Conservation (phyloP, 352 stramenopile species). For the Pythium guiyangense region DNA sequence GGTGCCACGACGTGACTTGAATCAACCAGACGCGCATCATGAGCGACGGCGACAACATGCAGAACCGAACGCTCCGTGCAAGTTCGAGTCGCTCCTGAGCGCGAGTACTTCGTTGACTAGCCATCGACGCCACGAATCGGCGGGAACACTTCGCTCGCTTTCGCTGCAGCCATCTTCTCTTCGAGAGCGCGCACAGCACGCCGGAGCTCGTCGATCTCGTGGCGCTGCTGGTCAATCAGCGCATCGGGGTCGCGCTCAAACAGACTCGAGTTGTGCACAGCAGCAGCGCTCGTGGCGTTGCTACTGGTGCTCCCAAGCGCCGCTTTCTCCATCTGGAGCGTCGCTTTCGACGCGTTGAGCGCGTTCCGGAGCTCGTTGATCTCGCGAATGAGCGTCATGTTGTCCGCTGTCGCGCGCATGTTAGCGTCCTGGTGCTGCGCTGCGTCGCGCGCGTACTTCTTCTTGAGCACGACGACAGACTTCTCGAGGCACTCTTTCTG, state of each 20-base stretch:
- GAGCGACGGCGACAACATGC: too few relatives aligned
- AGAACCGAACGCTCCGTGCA: too few relatives aligned
- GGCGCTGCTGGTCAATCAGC: conserved; percentile 48
- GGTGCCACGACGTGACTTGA: too few relatives aligned
- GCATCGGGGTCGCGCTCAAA: conserved; percentile 40
- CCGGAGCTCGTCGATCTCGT: conserved; percentile 75
- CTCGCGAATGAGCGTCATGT: conserved; percentile 90
- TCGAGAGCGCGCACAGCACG: conserved; percentile 73
- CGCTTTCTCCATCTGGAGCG: conserved; percentile 74
- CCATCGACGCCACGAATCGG: conserved; percentile 47
- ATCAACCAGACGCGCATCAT: too few relatives aligned
- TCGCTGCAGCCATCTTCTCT: conserved; percentile 35
- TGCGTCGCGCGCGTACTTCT: conserved; percentile 78
- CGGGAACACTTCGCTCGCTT: conserved; percentile 26
- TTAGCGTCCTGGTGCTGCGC: conserved; percentile 60
- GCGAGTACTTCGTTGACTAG: not conserved
- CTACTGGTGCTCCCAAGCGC: conserved; percentile 19
- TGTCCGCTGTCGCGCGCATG: conserved; percentile 71
- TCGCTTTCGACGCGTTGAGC: conserved; percentile 69
- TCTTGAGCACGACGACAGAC: conserved; percentile 86
- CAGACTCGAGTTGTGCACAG: conserved; percentile 13
- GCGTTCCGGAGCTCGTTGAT: conserved; percentile 89
- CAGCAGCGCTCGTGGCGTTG: not conserved
- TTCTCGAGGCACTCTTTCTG: conserved; percentile 93
- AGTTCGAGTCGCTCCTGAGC: too few relatives aligned